Evolutionary conservation across 1,139 yeast species (phyloP), one percentile per base, ranked within the genome.

Genomic region (Yamadazyma taylorii): DNA sequence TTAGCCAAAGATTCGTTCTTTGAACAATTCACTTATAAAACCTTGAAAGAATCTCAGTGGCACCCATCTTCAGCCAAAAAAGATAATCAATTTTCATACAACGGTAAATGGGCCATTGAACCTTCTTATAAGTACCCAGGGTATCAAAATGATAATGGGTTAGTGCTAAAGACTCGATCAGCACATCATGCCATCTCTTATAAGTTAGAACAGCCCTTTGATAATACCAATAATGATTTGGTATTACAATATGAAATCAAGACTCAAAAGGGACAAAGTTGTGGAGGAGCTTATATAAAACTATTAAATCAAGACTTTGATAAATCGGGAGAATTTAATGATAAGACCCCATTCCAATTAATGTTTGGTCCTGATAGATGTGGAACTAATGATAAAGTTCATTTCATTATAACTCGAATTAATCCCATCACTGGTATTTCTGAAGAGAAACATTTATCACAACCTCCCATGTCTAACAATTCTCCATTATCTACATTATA

Each of bases 291-390:
- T 1, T 89, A 89, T 62, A 61, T 89, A 50, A 89, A 89, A 64
- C 67, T 89, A 34, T 66, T 89, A 39, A 69, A 79, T 25, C 66
- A 66, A 8, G 76, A 66, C 3, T 69, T 67, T 38, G 53, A 45
- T 12, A 15, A 43, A 68, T n/a, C 11, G 4, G 51, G 34, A 1
- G 26, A 30, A 9, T 81, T 85, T 61, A 69, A 66, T 48, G 74
- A 77, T 43, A 78, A 73, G 16, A 73, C 95, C 5, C 85, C 90
- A 1, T 88, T 83, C 63, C 88, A 84, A 56, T 62, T 90, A 46
- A 85, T 89, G 94, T 90, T 90, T 69, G 97, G 97, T 17, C 97
- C 97, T 25, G 97, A 90, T 61, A 77, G 74, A 57, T 90, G 97
- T 65, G 95, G 95, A 3, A 60, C 80, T 35, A 76, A 82, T 33